Conservation (phyloP, 345 rosid species). For the Brassica rapa region DNA sequence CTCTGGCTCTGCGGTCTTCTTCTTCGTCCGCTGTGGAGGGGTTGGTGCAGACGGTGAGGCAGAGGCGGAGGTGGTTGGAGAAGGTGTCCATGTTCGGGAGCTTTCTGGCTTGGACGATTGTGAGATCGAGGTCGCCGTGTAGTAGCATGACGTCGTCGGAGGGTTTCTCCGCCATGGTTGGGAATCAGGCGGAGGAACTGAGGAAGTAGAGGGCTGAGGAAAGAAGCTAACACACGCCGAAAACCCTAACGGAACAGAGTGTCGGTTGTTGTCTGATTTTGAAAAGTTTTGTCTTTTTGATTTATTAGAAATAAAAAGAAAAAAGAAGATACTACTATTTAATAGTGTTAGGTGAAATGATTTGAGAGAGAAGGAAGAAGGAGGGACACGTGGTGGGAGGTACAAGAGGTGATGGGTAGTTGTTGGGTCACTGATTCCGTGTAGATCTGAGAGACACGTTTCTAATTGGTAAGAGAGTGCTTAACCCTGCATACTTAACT, state of each 20-base stretch:
- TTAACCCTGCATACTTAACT: neutral
- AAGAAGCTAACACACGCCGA: too few species aligned
- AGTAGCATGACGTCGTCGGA: conserved; percentile 43
- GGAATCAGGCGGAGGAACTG: too few species aligned
- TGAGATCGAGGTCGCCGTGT: conserved; percentile 82
- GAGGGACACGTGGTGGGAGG: conserved; percentile 34
- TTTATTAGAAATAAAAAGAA: neutral
- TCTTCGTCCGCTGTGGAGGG: neutral
- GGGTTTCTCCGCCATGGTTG: conserved; percentile 40
- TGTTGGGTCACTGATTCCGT: conserved; percentile 12
- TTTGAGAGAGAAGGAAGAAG: conserved; percentile 34
- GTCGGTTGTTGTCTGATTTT: conserved; percentile 22
- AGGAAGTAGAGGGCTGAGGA: too few species aligned
- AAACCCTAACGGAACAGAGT: conserved; percentile 36
- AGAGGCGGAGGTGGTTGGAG: conserved; percentile 51
- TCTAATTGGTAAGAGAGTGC: neutral
- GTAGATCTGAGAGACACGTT: conserved; percentile 32
- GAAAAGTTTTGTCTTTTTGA: neutral
- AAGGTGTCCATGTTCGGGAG: conserved; percentile 80
- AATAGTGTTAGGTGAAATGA: conserved; percentile 21
- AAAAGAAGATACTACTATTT: neutral
- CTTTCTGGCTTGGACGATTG: conserved; percentile 55
- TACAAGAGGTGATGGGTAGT: conserved; percentile 12
- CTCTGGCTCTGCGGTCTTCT: conserved; percentile 15
- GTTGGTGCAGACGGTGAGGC: conserved; percentile 38